These are phyloP conservation scores for Leishmania amazonensis DNA, from an alignment of 208 protist genomes.

Conservation along the genomic window DNA sequence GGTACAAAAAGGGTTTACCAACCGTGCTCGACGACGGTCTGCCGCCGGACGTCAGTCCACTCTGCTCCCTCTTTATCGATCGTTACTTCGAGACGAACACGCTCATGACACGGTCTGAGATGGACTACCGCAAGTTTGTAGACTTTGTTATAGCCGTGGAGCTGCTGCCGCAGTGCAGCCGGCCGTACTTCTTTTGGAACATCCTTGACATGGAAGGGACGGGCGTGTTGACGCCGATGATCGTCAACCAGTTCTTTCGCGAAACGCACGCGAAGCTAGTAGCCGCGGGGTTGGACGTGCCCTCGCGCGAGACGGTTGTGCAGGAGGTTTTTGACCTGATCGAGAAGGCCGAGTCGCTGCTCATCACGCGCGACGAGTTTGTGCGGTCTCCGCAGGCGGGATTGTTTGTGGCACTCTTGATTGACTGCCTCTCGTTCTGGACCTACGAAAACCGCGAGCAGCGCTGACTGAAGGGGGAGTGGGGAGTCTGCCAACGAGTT, in stretches of 20 bases:
- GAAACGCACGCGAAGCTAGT: slow-evolving; percentile 88
- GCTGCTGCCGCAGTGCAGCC: slow-evolving; percentile 77
- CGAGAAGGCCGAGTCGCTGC: slow-evolving; percentile 69
- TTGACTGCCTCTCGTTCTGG: slow-evolving; percentile 92
- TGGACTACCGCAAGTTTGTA: slow-evolving; percentile 94
- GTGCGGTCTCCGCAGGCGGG: slow-evolving; percentile 73
- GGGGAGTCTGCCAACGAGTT: neutral
- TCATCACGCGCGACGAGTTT: slow-evolving; percentile 90
- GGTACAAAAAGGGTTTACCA: slow-evolving; percentile 88
- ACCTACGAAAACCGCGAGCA: slow-evolving; percentile 89
- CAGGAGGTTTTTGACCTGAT: slow-evolving; percentile 93
- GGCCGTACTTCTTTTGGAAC: slow-evolving; percentile 86
- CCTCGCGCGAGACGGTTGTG: slow-evolving; percentile 73
- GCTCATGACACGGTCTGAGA: slow-evolving; percentile 81
- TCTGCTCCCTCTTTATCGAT: slow-evolving; percentile 88
- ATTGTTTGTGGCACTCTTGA: slow-evolving; percentile 84
- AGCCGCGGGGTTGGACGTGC: slow-evolving; percentile 61
- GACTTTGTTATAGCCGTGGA: slow-evolving; percentile 92
- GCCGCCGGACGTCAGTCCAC: slow-evolving; percentile 66
- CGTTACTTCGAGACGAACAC: slow-evolving; percentile 91
- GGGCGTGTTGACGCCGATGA: slow-evolving; percentile 75
- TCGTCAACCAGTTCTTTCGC: slow-evolving; percentile 86
- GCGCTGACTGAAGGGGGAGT: slow-evolving; percentile 5
- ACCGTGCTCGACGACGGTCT: slow-evolving; percentile 86
- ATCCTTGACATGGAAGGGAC: slow-evolving; percentile 85